Conservation (phyloP, 1,139 yeast species). For the Nakaseomyces glabratus region DNA sequence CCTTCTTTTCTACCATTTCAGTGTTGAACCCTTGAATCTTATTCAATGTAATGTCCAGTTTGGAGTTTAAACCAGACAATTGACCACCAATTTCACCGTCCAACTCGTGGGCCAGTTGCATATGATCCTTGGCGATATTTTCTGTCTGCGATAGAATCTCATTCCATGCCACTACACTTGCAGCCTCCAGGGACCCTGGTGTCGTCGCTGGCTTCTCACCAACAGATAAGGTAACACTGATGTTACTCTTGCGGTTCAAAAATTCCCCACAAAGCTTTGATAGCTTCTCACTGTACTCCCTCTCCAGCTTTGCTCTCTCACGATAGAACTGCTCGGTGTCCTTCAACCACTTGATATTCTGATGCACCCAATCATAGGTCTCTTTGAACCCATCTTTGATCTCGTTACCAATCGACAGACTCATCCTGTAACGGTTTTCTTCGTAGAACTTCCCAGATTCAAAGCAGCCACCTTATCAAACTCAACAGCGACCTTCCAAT, state of each 20-base stretch:
- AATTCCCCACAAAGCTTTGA: constrained; percentile 57
- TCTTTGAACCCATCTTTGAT: constrained; percentile 69
- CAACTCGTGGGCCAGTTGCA: constrained; percentile 53
- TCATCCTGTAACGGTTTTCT: too few species aligned
- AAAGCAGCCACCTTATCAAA: too few species aligned
- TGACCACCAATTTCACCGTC: constrained; percentile 55
- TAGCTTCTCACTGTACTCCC: constrained; percentile 68
- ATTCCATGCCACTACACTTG: constrained; percentile 90
- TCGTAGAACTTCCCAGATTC: too few species aligned
- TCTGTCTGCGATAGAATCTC: constrained; percentile 83
- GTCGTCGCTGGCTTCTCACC: constrained; percentile 89
- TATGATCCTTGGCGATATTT: constrained; percentile 60
- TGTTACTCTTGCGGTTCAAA: constrained; percentile 67
- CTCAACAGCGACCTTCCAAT: too few species aligned
- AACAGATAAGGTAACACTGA: constrained; percentile 62
- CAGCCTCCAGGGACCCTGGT: constrained; percentile 90
- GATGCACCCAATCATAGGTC: constrained; percentile 68
- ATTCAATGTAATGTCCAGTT: constrained; percentile 46
- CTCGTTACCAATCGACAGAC: constrained; percentile 51
- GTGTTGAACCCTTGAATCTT: constrained; percentile 53
- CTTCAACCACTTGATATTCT: constrained; percentile 63
- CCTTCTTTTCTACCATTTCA: constrained; percentile 49
- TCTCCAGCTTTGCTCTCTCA: constrained; percentile 73
- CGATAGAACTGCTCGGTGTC: constrained; percentile 79
- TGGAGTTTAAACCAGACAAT: constrained; percentile 44